phyloP scores from a whole-genome alignment of 2,329 filamentous ascomycete genomes.

The Trichoderma citrinoviride region DNA sequence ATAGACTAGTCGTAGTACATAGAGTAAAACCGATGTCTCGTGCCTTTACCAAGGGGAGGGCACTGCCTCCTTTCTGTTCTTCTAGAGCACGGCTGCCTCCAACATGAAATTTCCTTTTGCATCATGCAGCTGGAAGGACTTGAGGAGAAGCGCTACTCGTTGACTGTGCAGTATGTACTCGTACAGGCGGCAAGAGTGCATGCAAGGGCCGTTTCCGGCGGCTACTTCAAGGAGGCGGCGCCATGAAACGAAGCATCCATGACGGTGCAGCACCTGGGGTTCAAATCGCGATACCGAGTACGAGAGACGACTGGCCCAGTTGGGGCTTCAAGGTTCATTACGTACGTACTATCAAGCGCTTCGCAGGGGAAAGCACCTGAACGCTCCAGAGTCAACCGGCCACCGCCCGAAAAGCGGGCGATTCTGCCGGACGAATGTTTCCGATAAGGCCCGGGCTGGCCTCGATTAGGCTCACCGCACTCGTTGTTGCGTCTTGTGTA shows the following conservation, averaged over 20 bases:
- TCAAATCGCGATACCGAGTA: no score
- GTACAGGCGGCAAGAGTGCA: background rate
- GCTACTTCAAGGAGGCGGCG: slow-evolving; percentile 8
- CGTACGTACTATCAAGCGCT: no score
- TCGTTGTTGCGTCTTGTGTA: background rate
- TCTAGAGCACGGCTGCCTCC: background rate
- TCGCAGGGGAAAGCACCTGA: no score
- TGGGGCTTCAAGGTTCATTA: no score
- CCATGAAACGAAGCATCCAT: background rate
- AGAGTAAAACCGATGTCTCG: slow-evolving; percentile 1
- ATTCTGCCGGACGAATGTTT: background rate
- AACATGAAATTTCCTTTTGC: background rate
- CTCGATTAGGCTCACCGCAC: slow-evolving; percentile 5
- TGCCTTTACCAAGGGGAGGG: slow-evolving; percentile 6
- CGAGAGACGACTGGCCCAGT: no score
- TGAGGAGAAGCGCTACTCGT: background rate
- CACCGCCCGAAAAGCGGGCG: slow-evolving; percentile 1
- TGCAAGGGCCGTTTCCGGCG: slow-evolving; percentile 1
- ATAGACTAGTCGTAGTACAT: background rate
- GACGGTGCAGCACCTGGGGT: no score
- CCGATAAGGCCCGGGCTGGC: background rate
- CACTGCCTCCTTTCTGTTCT: background rate
- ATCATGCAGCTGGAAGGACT: background rate
- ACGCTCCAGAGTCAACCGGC: no score
- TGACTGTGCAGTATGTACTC: no score